Evolutionary conservation across 2,329 filamentous ascomycete genomes (phyloP), one percentile per base, ranked within the genome.

Genomic region (Lojkania enalia): DNA sequence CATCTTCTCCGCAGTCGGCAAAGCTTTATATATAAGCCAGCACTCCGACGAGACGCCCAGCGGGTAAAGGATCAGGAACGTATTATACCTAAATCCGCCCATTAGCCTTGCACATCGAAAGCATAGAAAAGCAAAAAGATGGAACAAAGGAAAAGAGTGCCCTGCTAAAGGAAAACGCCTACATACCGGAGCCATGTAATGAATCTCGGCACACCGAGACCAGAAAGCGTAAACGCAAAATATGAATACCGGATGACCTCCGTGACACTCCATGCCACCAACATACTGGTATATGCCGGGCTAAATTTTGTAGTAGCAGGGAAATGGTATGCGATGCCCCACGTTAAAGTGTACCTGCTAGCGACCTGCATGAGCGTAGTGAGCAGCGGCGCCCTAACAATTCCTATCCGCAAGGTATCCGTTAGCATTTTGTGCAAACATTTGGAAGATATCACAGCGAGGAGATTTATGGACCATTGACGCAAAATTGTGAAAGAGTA

Each of bases 181-280:
- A 54, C 55, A 40, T 63, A 91, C 59, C 90, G 79, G 71, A 95
- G 75, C 87, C 90, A 95, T 27, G 83, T 83, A 65, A 96, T 79
- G 48, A 78, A 74, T 0, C 61, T 67, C 0, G 90, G 88, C 20
- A 87, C 81, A 20, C 81, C 78, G 52, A 59, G 23, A 0, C 58
- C 57, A 52, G 77, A 74, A 21, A 94, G 80, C 58, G 83, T 84
- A 60, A 90, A 78, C 25, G 88, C 87, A 68, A 97, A 97, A 78
- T 88, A 99, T 36, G 83, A 81, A 79, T 99, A 99, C 42, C 94
- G 86, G 60, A 96, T 86, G 41, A 96, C 87, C 74, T 99, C 94
- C 49, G 94, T 96, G 47, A 89, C 71, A 53, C 84, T 86, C 92
- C 94, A 97, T 21, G 94, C 91, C 44, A 86, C 63, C 46, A 97